Conservation (phyloP, 768 basidiomycete species). For the Punctularia strigosozonata region DNA sequence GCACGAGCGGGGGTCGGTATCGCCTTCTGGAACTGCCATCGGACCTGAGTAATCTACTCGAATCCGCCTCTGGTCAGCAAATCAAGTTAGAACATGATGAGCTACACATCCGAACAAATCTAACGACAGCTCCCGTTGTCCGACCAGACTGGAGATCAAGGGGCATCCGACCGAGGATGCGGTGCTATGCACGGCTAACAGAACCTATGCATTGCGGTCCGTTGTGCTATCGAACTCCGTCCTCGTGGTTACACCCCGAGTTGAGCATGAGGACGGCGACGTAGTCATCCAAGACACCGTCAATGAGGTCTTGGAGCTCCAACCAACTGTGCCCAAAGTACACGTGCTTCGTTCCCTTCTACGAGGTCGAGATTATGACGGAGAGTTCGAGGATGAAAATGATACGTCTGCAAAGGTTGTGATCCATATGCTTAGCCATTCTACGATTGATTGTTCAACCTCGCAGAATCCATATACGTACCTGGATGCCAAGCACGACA, state of each 20-base stretch:
- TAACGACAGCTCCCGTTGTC: no score
- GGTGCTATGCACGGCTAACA: constrained; percentile 72
- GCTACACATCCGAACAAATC: no score
- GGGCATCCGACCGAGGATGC: constrained; percentile 61
- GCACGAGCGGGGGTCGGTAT: no score
- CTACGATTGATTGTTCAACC: not conserved
- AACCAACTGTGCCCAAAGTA: constrained; percentile 65
- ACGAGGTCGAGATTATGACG: constrained; percentile 59
- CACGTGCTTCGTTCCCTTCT: constrained; percentile 53
- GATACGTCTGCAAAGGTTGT: constrained; percentile 16
- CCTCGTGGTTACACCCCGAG: constrained; percentile 51
- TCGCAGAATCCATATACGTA: constrained; percentile 22
- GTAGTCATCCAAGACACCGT: constrained; percentile 72
- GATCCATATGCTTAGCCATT: constrained; percentile 12
- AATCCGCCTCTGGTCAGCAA: no score
- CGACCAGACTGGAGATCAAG: constrained; percentile 17
- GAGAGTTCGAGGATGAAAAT: constrained; percentile 41
- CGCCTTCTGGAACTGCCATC: no score
- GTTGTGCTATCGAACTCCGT: constrained; percentile 86
- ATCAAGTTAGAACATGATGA: no score
- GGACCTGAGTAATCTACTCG: no score
- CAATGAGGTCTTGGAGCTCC: constrained; percentile 75
- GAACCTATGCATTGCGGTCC: constrained; percentile 76
- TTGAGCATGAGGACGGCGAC: constrained; percentile 12
- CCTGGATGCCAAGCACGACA: constrained; percentile 43